Evolutionary conservation across 75 land plant species (phyloP).

Genomic region (Chamaecyparis obtusa): DNA sequence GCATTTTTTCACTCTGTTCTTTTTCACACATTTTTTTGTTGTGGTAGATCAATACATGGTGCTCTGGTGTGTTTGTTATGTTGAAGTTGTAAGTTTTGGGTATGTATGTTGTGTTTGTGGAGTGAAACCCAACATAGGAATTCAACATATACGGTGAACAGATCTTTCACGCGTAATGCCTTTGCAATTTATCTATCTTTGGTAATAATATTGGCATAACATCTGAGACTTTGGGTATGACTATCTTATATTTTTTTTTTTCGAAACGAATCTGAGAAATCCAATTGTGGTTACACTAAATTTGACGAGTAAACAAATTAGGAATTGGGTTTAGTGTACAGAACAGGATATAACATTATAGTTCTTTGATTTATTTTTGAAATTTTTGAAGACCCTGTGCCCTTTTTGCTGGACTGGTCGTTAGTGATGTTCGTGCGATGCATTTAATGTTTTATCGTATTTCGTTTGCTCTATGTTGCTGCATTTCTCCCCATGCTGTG

Average conservation of each 20-base stretch:
- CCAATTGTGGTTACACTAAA: neutral
- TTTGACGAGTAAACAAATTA: neutral
- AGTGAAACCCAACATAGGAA: neutral
- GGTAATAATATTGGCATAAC: neutral
- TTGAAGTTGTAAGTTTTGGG: neutral
- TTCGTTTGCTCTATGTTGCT: neutral
- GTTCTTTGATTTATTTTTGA: neutral
- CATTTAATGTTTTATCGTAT: neutral
- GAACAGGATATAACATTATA: neutral
- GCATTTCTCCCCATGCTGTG: neutral
- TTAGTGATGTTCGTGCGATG: neutral
- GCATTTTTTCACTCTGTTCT: neutral
- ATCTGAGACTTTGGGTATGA: neutral
- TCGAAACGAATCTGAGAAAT: conserved; percentile 7
- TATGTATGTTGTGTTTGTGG: neutral
- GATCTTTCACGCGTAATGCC: neutral
- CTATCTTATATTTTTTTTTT: neutral
- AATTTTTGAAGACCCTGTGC: neutral
- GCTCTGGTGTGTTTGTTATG: neutral
- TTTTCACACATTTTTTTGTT: neutral
- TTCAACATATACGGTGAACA: neutral
- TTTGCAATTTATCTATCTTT: neutral
- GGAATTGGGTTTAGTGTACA: neutral
- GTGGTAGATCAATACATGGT: neutral
- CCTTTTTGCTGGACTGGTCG: neutral